Evolutionary conservation across 805 yeast genomes (phyloP).

Genomic region (Candida nitratophila): DNA sequence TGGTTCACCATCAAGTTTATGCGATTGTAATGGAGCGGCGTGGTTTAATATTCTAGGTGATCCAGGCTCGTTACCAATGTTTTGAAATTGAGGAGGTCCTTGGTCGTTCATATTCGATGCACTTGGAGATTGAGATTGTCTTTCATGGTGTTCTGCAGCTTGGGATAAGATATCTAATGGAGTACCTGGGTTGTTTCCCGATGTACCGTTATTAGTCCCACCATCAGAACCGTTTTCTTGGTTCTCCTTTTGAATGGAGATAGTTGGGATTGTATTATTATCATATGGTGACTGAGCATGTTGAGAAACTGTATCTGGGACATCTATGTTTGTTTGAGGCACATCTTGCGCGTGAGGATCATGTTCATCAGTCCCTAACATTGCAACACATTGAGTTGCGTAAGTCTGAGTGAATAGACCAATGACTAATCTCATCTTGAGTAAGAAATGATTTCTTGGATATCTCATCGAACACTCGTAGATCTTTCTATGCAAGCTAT

Average conservation of each 20-base stretch:
- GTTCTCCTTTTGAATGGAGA: neutral
- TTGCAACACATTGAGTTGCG: conserved; percentile 39
- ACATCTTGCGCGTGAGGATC: neutral
- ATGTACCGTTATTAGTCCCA: neutral
- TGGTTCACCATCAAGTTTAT: neutral
- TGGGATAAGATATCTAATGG: conserved; percentile 33
- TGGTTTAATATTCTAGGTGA: too few species aligned
- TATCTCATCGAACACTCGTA: conserved; percentile 25
- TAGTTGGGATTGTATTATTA: neutral
- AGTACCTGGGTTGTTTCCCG: conserved; percentile 14
- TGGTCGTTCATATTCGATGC: neutral
- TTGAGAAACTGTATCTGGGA: neutral
- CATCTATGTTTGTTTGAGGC: neutral
- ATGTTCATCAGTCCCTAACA: conserved; percentile 6
- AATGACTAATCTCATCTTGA: conserved; percentile 48
- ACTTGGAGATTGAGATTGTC: conserved; percentile 10
- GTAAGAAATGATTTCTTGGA: conserved; percentile 42
- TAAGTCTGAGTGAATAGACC: conserved; percentile 58
- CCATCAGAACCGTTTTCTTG: neutral
- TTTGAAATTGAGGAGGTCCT: too few species aligned
- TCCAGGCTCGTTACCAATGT: too few species aligned
- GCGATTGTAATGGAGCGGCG: too few species aligned
- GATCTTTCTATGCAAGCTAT: conserved; percentile 16
- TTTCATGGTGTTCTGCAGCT: conserved; percentile 30
- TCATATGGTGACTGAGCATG: neutral